Evolutionary conservation across 2,329 filamentous ascomycete genomes (phyloP).

Genomic region (Colletotrichum simmondsii): DNA sequence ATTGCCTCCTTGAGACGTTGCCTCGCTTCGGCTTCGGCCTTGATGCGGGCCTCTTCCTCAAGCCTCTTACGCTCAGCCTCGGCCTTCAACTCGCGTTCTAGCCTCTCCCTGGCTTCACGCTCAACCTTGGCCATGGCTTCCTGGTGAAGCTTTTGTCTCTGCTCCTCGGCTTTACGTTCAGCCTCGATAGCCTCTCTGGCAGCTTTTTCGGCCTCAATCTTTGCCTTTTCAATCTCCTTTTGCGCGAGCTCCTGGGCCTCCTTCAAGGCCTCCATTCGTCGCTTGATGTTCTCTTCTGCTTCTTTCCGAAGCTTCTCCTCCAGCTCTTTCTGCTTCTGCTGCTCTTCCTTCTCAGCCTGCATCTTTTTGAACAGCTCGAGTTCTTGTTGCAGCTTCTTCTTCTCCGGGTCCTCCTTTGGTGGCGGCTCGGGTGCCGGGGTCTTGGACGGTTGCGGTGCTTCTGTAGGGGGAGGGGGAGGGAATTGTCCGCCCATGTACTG

Average conservation of each 20-base stretch:
- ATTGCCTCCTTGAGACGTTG: slow-evolving; percentile 41
- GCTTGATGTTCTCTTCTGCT: slow-evolving; percentile 55
- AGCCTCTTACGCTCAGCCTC: slow-evolving; percentile 53
- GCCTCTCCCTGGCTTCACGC: slow-evolving; percentile 48
- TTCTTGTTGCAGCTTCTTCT: slow-evolving; percentile 70
- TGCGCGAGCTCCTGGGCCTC: slow-evolving; percentile 57
- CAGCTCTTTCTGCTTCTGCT: slow-evolving; percentile 54
- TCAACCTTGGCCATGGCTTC: slow-evolving; percentile 46
- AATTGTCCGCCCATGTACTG: slow-evolving; percentile 51
- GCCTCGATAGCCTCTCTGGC: slow-evolving; percentile 58
- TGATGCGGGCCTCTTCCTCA: slow-evolving; percentile 52
- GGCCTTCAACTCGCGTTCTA: slow-evolving; percentile 52
- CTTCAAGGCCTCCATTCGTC: slow-evolving; percentile 52
- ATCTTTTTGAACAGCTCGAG: slow-evolving; percentile 61
- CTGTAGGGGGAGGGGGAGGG: slow-evolving; percentile 54
- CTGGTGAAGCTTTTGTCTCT: slow-evolving; percentile 49
- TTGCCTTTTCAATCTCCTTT: slow-evolving; percentile 59
- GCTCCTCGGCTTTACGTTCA: slow-evolving; percentile 57
- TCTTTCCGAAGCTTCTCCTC: slow-evolving; percentile 58
- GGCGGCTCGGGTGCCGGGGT: slow-evolving; percentile 53
- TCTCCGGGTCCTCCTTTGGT: slow-evolving; percentile 64
- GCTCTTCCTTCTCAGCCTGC: slow-evolving; percentile 57
- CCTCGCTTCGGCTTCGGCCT: slow-evolving; percentile 53
- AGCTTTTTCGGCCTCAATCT: slow-evolving; percentile 55
- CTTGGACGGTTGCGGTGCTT: slow-evolving; percentile 48